A percentile compares a stretch with the other conserved stretches of the same genome.
Conservation (phyloP, 179 eudicot genomes). For the Beta corolliflora region DNA sequence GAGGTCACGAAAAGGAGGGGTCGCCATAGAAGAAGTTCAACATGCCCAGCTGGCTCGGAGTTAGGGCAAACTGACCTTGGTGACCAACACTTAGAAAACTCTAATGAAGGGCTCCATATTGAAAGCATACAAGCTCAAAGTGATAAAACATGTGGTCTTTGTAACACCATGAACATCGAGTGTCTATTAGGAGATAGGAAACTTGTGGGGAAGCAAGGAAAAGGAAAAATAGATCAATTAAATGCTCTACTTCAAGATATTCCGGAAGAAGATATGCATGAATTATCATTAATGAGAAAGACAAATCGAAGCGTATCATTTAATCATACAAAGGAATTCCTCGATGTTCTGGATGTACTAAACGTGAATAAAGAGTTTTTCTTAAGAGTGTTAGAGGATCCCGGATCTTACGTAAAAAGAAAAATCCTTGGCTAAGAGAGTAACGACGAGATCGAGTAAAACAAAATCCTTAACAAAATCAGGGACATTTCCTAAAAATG, state of each 20-base stretch:
- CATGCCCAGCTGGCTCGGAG: constrained; percentile 45
- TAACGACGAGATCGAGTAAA: constrained; percentile 2
- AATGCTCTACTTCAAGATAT: constrained; percentile 27
- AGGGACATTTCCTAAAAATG: constrained; percentile 51
- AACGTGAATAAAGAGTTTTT: constrained; percentile 54
- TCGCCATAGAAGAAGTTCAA: constrained; percentile 58
- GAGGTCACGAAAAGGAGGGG: constrained; percentile 59
- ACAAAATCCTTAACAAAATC: constrained; percentile 44
- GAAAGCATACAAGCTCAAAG: constrained; percentile 8
- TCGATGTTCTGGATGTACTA: constrained; percentile 50
- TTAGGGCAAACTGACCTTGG: constrained; percentile 21
- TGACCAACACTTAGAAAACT: constrained; percentile 22
- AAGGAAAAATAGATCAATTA: neutral
- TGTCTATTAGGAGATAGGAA: constrained; percentile 32
- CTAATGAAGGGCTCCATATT: neutral
- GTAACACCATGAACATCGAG: constrained; percentile 37
- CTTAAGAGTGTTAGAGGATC: constrained; percentile 48
- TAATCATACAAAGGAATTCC: constrained; percentile 47
- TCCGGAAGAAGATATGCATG: constrained; percentile 12
- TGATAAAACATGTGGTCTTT: constrained; percentile 39
- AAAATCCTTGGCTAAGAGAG: constrained; percentile 32
- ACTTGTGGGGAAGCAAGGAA: constrained; percentile 14
- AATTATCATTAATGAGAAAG: constrained; percentile 4
- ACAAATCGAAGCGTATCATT: constrained; percentile 33
- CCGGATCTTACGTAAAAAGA: constrained; percentile 36